Evolutionary conservation across 495 filamentous ascomycete species (phyloP).

Genomic region (Oidiodendron maius): DNA sequence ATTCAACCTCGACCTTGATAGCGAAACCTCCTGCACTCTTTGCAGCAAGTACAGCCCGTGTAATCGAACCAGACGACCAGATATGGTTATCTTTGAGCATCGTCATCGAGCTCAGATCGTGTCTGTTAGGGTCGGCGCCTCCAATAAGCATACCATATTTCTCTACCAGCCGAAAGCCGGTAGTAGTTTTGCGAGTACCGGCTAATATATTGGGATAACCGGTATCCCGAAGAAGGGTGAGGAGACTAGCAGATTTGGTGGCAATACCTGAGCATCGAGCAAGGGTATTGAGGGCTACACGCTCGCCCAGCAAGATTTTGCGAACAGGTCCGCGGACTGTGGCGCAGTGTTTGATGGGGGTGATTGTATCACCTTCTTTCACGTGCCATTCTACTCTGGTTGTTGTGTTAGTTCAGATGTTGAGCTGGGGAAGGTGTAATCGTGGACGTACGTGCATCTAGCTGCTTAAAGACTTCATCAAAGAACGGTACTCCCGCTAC

Average conservation of each 20-base stretch:
- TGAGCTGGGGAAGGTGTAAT: too few species aligned
- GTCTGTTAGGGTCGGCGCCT: slow-evolving; percentile 85
- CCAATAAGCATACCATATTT: slow-evolving; percentile 97
- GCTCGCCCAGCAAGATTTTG: slow-evolving; percentile 82
- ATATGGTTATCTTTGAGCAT: slow-evolving; percentile 99
- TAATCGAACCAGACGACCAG: slow-evolving; percentile 77
- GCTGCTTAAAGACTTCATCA: slow-evolving; percentile 87
- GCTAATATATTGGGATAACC: slow-evolving; percentile 81
- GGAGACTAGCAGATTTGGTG: slow-evolving; percentile 51
- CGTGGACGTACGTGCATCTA: slow-evolving; percentile 76
- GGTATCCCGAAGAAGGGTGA: slow-evolving; percentile 44
- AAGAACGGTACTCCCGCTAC: slow-evolving; percentile 94
- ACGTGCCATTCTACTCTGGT: slow-evolving; percentile 90
- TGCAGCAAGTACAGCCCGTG: slow-evolving; percentile 73
- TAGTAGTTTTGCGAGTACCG: slow-evolving; percentile 96
- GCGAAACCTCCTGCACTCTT: slow-evolving; percentile 81
- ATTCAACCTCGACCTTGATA: slow-evolving; percentile 96
- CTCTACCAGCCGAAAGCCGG: slow-evolving; percentile 91
- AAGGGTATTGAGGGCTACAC: slow-evolving; percentile 88
- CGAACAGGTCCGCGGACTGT: slow-evolving; percentile 83
- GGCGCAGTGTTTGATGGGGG: slow-evolving; percentile 53
- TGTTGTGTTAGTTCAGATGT: too few species aligned
- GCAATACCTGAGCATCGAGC: slow-evolving; percentile 92
- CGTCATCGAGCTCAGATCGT: slow-evolving; percentile 89
- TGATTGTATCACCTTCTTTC: slow-evolving; percentile 63